These are phyloP conservation scores for Xylariaceae sp. DNA, from an alignment of 2,329 filamentous ascomycete species.

Conservation along the genomic window DNA sequence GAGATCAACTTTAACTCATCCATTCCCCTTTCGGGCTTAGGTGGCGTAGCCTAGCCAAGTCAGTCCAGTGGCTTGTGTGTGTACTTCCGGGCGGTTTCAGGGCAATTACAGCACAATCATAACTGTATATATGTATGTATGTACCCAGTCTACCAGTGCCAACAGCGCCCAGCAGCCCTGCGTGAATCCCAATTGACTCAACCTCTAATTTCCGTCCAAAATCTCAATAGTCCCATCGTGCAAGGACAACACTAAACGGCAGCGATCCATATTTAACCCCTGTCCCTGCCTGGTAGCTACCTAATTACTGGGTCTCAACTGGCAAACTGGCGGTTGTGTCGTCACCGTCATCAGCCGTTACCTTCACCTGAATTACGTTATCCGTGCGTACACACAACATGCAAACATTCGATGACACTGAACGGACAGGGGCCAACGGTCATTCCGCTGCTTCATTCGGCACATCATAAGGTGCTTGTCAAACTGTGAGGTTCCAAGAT, in stretches of 20 bases:
- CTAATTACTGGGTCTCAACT: background rate
- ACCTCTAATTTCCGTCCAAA: background rate
- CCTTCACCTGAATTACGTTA: background rate
- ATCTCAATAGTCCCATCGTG: background rate
- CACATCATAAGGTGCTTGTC: background rate
- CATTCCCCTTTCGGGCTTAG: background rate
- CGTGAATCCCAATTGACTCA: background rate
- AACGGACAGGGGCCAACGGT: background rate
- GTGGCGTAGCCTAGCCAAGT: background rate
- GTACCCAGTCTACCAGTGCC: too few species aligned
- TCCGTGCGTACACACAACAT: background rate
- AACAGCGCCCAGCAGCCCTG: background rate
- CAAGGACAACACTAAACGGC: background rate
- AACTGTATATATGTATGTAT: background rate
- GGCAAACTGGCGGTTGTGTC: background rate
- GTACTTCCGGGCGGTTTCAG: background rate
- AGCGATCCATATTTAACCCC: background rate
- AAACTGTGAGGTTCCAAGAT: constrained; percentile 3
- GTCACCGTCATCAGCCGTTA: background rate
- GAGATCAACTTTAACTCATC: background rate
- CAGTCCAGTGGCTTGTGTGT: background rate
- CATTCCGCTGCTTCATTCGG: background rate
- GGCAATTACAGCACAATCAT: background rate
- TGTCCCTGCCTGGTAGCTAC: background rate
- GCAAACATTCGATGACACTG: background rate